Evolutionary conservation across 1,284 basidiomycete species (phyloP).

Genomic region (Malassezia brasiliensis): DNA sequence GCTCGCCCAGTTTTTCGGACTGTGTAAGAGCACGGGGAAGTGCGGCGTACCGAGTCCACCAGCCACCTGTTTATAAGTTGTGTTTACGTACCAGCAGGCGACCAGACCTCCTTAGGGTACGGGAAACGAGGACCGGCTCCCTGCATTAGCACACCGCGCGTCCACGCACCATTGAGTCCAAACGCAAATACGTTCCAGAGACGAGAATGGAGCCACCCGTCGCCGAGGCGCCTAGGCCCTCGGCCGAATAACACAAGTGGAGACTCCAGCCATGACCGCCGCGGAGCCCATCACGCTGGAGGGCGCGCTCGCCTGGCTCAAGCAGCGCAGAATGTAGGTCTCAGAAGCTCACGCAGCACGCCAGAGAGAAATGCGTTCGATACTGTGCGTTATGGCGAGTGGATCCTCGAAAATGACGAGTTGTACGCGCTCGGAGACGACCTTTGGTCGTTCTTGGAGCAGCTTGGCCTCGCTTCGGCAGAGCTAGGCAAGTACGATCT

Average conservation of each 20-base stretch:
- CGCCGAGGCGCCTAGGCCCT: background rate
- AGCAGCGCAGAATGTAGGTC: conserved; percentile 11
- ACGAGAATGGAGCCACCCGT: background rate
- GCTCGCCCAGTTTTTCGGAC: conserved; percentile 53
- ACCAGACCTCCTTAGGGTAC: conserved; percentile 57
- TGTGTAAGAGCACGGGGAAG: conserved; percentile 2
- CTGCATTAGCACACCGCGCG: conserved; percentile 15
- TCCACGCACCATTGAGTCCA: conserved; percentile 10
- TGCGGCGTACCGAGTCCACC: conserved; percentile 52
- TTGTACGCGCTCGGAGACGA: conserved; percentile 52
- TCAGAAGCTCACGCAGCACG: background rate
- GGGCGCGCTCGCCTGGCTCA: conserved; percentile 10
- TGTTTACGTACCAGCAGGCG: conserved; percentile 47
- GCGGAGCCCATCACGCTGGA: conserved; percentile 8
- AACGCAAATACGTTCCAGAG: background rate
- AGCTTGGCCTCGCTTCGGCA: conserved; percentile 72
- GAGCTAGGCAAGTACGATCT: conserved; percentile 68
- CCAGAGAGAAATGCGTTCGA: conserved; percentile 59
- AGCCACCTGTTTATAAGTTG: conserved; percentile 50
- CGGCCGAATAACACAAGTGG: conserved; percentile 2
- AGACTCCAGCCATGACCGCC: conserved; percentile 3
- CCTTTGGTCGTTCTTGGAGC: conserved; percentile 73
- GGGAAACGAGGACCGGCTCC: conserved; percentile 52
- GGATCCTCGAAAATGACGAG: conserved; percentile 52
- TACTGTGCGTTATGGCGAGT: conserved; percentile 58